A percentile compares a stretch with the other conserved stretches of the same genome.
These are phyloP conservation scores for Aspergillus costaricaensis DNA, from an alignment of 2,329 filamentous ascomycete genomes.

Conservation along the genomic window DNA sequence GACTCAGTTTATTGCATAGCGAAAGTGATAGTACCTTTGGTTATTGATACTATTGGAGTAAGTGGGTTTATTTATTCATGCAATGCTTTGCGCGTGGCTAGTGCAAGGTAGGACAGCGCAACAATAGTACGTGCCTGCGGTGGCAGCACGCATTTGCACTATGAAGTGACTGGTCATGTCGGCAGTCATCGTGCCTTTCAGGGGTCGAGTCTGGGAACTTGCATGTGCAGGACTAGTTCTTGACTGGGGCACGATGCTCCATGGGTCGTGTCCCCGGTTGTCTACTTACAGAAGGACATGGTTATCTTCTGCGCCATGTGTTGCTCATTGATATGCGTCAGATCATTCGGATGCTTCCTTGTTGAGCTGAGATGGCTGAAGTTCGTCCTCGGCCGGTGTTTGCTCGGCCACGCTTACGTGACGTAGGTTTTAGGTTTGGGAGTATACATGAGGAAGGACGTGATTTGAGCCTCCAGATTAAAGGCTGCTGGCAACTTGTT, in stretches of 20 bases:
- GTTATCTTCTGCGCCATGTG: background rate
- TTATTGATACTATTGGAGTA: conserved; percentile 2
- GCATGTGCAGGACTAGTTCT: background rate
- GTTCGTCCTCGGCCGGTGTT: too few relatives aligned
- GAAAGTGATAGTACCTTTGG: background rate
- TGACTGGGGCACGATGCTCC: background rate
- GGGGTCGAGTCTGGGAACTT: background rate
- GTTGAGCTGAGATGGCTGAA: background rate
- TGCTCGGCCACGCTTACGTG: background rate
- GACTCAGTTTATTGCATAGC: background rate
- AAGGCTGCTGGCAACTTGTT: background rate
- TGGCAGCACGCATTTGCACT: background rate
- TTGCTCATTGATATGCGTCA: background rate
- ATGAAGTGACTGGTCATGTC: background rate
- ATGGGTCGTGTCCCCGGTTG: background rate
- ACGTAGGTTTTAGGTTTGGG: background rate
- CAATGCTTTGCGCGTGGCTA: background rate
- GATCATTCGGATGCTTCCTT: background rate
- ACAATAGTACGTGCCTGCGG: background rate
- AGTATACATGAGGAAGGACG: background rate
- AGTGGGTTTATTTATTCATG: background rate
- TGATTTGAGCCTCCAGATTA: background rate
- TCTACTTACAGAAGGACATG: background rate
- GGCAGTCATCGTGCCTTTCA: background rate
- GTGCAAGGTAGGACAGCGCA: background rate